A percentile compares a stretch with the other conserved stretches of the same genome.
Conservation (phyloP, 148 eudicot genomes). For the Vaccinium vitisidaea region DNA sequence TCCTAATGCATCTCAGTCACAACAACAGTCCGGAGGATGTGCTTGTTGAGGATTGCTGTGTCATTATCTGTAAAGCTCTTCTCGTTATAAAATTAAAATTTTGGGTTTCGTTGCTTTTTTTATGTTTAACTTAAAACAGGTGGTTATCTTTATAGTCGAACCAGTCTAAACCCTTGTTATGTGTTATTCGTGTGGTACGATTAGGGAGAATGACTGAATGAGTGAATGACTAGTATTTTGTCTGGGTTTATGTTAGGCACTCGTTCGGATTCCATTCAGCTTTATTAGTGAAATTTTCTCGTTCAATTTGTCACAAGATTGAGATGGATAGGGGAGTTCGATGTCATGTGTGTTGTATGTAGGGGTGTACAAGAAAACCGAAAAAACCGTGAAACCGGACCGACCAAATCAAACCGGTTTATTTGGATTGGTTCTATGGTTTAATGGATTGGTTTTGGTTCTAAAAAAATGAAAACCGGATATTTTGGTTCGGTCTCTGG, state of each 20-base stretch:
- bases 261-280: not conserved
- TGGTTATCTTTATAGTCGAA: not conserved
- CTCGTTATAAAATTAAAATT: not conserved
- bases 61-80: slow-evolving; percentile 14
- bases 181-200: not conserved
- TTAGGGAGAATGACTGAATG: not conserved
- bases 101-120: not conserved
- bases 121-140: not conserved
- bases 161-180: not conserved
- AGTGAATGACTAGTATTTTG: not conserved
- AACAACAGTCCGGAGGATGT: slow-evolving; percentile 48
- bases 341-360: too few species aligned
- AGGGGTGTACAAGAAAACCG: too few species aligned
- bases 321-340: not conserved
- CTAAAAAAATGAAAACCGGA: too few species aligned
- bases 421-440: too few species aligned
- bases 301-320: not conserved
- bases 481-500: too few species aligned
- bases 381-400: too few species aligned
- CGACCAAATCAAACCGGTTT: too few species aligned
- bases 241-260: not conserved
- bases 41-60: slow-evolving; percentile 25
- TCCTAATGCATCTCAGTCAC: slow-evolving; percentile 37
- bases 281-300: not conserved
- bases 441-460: too few species aligned